Evolutionary conservation across 257 asterid species (phyloP), one percentile per base, ranked within the genome.

Genomic region (Solanum bulbocastanum): DNA sequence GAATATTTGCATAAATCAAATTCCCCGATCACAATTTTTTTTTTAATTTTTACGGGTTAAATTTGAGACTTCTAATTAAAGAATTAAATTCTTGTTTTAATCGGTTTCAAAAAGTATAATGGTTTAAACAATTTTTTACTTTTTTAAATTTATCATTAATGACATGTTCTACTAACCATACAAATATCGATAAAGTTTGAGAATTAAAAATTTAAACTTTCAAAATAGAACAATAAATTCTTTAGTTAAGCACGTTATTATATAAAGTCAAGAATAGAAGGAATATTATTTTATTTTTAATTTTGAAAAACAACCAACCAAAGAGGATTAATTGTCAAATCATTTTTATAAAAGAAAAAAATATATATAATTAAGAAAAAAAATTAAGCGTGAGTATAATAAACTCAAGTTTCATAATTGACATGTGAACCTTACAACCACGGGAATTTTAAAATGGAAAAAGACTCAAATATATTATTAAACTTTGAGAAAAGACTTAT

Each of bases 11-110:
- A 1, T 66, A 66, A 11, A 66, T 65, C 30, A 25, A 11, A 5
- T 6, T 13, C 2, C 18, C 18, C 18, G 5, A 25, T 25, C 20
- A 27, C 4, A 12, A 13, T 4, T 66, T 66, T 12, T 3, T 22
- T 16, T 1, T 46, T 56, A 0, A 20, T 52, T 3, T 0, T 1
- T 5, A 0, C 0, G n/a, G 0, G 4, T 18, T 20, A 3, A 56
- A 56, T 20, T 56, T 8, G 3, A 8, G 4, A 20, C 0, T 8
- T 56, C 11, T 56, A 7, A 20, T 20, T 56, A 5, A 66, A 62
- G 7, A 0, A 3, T 10, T 27, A 10, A 60, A 8, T 2, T 66
- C 8, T 11, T 66, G 1, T 25, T 65, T 65, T 62, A 23, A 15
- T 23, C 0, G 4, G 1, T 23, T 62, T 8, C 14, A 23, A 9